A percentile compares a stretch with the other conserved stretches of the same genome.
Evolutionary conservation across 495 filamentous ascomycete genomes (phyloP).

Genomic region (Annulohypoxylon nitens): DNA sequence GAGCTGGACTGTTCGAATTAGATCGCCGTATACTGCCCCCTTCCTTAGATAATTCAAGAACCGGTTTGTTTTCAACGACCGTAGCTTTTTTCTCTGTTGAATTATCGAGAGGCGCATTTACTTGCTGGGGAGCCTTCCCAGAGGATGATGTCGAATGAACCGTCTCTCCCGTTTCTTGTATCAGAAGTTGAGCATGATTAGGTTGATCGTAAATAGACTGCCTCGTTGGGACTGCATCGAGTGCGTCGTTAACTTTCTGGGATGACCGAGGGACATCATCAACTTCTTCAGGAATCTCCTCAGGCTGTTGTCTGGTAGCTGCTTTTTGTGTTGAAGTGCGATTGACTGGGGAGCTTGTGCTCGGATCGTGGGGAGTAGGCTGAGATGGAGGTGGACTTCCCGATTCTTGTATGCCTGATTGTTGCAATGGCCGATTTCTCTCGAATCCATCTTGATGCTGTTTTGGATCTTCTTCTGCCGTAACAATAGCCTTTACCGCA

Average conservation of each 20-base stretch:
- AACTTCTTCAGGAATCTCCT: constrained; percentile 50
- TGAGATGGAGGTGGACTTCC: constrained; percentile 14
- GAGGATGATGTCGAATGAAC: constrained; percentile 7
- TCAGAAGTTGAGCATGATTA: background rate
- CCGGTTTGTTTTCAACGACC: constrained; percentile 40
- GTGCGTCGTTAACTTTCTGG: constrained; percentile 41
- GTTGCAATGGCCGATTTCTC: constrained; percentile 6
- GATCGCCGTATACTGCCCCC: constrained; percentile 41
- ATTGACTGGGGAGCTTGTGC: constrained; percentile 30
- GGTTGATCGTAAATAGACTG: constrained; percentile 42
- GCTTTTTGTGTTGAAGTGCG: constrained; percentile 64
- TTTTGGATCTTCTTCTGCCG: constrained; percentile 31
- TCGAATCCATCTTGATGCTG: constrained; percentile 6
- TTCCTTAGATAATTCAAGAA: constrained; percentile 39
- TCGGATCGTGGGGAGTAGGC: background rate
- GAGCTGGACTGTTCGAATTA: constrained; percentile 56
- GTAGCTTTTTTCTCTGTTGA: constrained; percentile 22
- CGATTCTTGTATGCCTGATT: constrained; percentile 21
- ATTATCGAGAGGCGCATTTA: background rate
- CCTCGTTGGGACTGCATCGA: constrained; percentile 54
- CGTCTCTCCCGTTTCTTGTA: constrained; percentile 13
- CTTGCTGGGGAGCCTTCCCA: background rate
- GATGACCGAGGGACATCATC: constrained; percentile 49
- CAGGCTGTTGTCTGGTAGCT: constrained; percentile 73
- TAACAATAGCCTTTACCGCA: constrained; percentile 33